Evolutionary conservation across 139 green algal species (phyloP).

Genomic region (Auxenochlorella pyrenoidosa): DNA sequence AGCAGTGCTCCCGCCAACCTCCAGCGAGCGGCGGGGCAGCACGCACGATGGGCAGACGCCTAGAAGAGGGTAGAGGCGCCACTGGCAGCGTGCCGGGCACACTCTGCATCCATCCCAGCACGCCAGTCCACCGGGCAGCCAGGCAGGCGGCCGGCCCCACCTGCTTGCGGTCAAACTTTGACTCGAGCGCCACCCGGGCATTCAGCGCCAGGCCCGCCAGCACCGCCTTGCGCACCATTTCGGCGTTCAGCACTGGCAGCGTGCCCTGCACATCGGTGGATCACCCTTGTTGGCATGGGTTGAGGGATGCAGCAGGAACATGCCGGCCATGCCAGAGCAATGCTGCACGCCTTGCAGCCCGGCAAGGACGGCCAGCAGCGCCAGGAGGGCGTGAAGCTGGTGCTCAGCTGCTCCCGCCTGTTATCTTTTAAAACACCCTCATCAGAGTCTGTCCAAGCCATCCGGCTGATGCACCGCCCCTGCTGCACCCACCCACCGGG

Average conservation of each 20-base stretch:
- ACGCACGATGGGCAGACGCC: too few relatives aligned
- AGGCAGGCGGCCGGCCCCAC: neutral
- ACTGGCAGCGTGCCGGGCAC: too few relatives aligned
- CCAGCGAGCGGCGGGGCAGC: too few relatives aligned
- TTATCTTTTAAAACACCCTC: too few relatives aligned
- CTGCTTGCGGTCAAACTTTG: conserved; percentile 98
- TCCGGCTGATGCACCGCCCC: too few relatives aligned
- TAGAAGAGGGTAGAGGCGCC: too few relatives aligned
- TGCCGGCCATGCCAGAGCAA: too few relatives aligned
- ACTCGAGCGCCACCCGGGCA: conserved; percentile 72
- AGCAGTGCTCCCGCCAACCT: too few relatives aligned
- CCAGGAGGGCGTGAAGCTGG: neutral
- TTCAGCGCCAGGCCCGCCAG: conserved; percentile 87
- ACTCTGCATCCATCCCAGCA: too few relatives aligned
- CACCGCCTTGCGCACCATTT: conserved; percentile 79
- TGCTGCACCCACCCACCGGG: conserved; percentile 67
- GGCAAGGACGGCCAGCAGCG: neutral
- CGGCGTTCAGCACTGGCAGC: conserved; percentile 85
- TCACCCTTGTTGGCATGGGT: too few relatives aligned
- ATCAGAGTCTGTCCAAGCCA: too few relatives aligned
- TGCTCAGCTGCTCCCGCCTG: neutral
- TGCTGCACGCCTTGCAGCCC: too few relatives aligned
- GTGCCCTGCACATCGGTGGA: conserved; percentile 70
- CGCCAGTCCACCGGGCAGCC: neutral
- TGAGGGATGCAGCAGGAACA: neutral